Percentiles rank a stretch among this genome's conserved stretches.
Evolutionary conservation across 306 rosid species (phyloP).

Genomic region (Begonia masoniana): DNA sequence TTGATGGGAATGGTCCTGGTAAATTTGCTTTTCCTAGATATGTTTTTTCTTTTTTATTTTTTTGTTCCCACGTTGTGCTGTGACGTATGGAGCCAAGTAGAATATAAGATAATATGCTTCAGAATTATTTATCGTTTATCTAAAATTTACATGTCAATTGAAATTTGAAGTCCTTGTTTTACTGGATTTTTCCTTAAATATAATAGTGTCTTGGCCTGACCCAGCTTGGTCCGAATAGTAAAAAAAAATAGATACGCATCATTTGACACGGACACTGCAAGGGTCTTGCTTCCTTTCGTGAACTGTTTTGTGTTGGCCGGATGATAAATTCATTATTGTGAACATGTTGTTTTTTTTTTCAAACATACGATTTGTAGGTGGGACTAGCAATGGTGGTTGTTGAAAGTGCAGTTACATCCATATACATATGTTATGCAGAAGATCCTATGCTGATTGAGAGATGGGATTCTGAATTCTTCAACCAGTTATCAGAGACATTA

Average conservation of each 20-base stretch:
- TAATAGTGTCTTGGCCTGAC: too few relatives aligned
- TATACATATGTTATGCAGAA: conserved; percentile 94
- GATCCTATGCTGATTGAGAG: conserved; percentile 79
- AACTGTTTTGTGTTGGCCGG: too few relatives aligned
- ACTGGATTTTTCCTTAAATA: too few relatives aligned
- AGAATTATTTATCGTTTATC: too few relatives aligned
- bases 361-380: conserved; percentile 37
- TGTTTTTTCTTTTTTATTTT: neutral
- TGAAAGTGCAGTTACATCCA: conserved; percentile 94
- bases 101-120: too few relatives aligned
- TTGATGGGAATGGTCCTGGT: conserved; percentile 98
- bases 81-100: too few relatives aligned
- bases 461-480: conserved; percentile 91
- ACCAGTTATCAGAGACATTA: conserved; percentile 82
- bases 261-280: too few relatives aligned
- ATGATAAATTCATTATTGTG: neutral
- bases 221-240: too few relatives aligned
- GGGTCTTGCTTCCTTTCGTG: too few relatives aligned
- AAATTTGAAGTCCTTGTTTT: too few relatives aligned
- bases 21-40: conserved; percentile 11
- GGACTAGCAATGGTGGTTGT: conserved; percentile 96
- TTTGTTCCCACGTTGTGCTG: neutral
- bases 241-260: too few relatives aligned
- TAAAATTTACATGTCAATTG: too few relatives aligned
- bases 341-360: neutral